Percentiles rank a stretch among this genome's conserved stretches.
Evolutionary conservation across 371 early-diverging fungal genomes (phyloP).

Genomic region (Mucor saturninus): DNA sequence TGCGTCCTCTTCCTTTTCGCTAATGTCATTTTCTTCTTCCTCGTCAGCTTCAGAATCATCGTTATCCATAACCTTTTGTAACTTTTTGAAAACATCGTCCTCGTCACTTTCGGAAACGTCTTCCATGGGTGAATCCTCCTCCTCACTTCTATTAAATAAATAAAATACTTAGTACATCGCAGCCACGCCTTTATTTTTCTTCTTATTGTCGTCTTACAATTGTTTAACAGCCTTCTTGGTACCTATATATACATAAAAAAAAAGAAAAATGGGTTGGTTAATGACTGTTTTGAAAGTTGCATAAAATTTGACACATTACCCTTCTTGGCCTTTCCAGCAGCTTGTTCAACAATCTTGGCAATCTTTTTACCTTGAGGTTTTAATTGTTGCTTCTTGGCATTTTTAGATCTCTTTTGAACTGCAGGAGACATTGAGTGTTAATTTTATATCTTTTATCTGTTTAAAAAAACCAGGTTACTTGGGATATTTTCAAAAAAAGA

Average conservation of each 20-base stretch:
- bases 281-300: neutral
- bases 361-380: slow-evolving; percentile 14
- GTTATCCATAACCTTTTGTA: slow-evolving; percentile 39
- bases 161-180: neutral
- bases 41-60: slow-evolving; percentile 23
- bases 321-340: slow-evolving; percentile 8
- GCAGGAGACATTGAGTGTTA: slow-evolving; percentile 13
- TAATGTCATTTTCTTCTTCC: slow-evolving; percentile 1
- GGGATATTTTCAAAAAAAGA: too few relatives aligned
- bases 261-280: neutral
- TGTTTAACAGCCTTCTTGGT: slow-evolving; percentile 7
- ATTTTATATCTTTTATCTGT: neutral
- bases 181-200: neutral
- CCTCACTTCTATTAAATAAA: slow-evolving; percentile 2
- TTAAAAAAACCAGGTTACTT: too few relatives aligned
- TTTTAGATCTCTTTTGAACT: slow-evolving; percentile 16
- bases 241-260: neutral
- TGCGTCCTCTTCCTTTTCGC: slow-evolving; percentile 16
- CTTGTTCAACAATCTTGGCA: slow-evolving; percentile 10
- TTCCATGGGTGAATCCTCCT: slow-evolving; percentile 20
- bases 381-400: neutral
- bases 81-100: slow-evolving; percentile 25
- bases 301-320: neutral
- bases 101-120: slow-evolving; percentile 8
- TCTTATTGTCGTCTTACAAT: slow-evolving; percentile 8